Conservation (phyloP, 1,284 basidiomycete genomes). For the Ceratobasidium sp. region DNA sequence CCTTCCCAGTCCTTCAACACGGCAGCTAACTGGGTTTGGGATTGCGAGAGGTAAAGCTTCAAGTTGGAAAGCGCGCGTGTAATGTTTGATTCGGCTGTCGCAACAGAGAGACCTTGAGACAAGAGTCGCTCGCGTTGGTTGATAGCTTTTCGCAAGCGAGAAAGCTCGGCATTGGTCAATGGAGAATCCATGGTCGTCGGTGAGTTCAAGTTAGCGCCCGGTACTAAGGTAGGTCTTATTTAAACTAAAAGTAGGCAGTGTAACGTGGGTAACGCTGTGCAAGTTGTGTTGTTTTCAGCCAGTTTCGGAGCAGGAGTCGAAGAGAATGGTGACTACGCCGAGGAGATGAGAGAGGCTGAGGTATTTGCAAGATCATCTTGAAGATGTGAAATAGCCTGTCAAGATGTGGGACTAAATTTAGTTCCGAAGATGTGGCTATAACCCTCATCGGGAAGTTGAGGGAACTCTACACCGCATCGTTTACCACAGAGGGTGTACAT, state of each 20-base stretch:
- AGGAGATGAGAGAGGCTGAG: neutral
- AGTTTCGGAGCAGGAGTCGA: neutral
- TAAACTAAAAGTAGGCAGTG: neutral
- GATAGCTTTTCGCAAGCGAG: constrained; percentile 45
- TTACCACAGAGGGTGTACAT: no score
- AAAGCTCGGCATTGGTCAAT: constrained; percentile 34
- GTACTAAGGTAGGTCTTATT: neutral
- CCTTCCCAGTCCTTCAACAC: constrained; percentile 35
- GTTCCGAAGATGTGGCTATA: constrained; percentile 7
- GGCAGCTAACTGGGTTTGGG: constrained; percentile 25
- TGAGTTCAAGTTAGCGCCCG: constrained; percentile 16
- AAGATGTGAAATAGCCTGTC: no score
- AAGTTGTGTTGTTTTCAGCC: neutral
- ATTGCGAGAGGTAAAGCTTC: constrained; percentile 19
- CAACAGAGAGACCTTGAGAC: constrained; percentile 27
- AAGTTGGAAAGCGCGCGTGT: constrained; percentile 26
- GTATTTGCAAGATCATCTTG: constrained; percentile 1
- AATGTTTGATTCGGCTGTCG: constrained; percentile 30
- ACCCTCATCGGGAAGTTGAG: neutral
- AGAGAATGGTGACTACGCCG: neutral
- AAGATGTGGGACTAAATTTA: neutral
- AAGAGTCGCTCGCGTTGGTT: constrained; percentile 38
- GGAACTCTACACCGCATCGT: no score
- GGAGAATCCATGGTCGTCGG: constrained; percentile 36
- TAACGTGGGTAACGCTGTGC: neutral